Base-by-base conservation (phyloP, 305 asterid species). In the Stenogyne calaminthoides region DNA sequence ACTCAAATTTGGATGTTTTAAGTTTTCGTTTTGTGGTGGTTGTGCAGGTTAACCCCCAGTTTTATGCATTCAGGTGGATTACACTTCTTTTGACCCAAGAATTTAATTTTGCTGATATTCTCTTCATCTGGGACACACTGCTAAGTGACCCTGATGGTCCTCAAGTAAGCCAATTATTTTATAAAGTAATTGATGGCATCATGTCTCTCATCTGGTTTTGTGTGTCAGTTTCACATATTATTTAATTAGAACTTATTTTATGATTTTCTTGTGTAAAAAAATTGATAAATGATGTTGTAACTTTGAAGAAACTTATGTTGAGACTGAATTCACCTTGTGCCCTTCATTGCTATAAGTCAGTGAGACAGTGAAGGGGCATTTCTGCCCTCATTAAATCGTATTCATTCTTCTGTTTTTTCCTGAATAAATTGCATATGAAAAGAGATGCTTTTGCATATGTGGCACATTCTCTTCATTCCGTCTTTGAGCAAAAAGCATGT, bases 41-140 rank as follows among this genome's bases (percentile, higher is more conserved):
- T 66, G 74, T 78, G 81, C 97, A 94, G 99, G 97, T 94, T 64
- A 94, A 94, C 84, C 98, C 99, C 64, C 98, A 94, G 84, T 94
- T 94, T 70, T 94, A 94, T 74, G 99, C 99, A 72, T 94, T 94
- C 87, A 87, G 98, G 84, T 94, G 99, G 99, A 91, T 94, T 77
- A 94, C 99, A 11, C 96, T 94, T 59, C 97, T 94, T 52, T 80
- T 94, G 90, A 92, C 98, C 44, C 99, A 94, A 80, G 99, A 94
- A 77, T 94, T 94, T 85, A 88, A 85, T 75, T 94, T 94, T 58
- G 83, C 95, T 0, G 95, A 94, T 80, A 85, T 82, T 79, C 87
- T 92, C 70, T 80, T 84, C 68, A 92, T 94, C 75, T 94, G 99
- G 99, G 99, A 94, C 83, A 88, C 96, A 55, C 88, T 94, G 54